Evolutionary conservation across 2,329 filamentous ascomycete species (phyloP).

Genomic region (Penicillium sp.): DNA sequence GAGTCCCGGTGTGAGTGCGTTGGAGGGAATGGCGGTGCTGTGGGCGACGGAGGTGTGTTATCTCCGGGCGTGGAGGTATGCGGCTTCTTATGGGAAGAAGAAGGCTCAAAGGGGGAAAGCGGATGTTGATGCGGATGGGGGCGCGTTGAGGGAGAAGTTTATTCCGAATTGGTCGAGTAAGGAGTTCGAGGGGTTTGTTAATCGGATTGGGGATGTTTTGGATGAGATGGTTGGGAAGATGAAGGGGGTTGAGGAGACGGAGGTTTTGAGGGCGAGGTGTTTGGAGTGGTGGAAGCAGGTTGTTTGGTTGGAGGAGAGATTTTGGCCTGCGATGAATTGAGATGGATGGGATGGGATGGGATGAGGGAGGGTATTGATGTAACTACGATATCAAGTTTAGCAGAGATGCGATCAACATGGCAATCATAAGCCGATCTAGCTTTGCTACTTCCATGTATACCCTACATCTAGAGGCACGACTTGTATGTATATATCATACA

Average conservation of each 20-base stretch:
- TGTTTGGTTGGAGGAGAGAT: slow-evolving; percentile 62
- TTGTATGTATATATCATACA: slow-evolving; percentile 30
- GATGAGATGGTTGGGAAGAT: slow-evolving; percentile 59
- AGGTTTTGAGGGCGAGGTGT: slow-evolving; percentile 50
- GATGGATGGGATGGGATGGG: too few relatives aligned
- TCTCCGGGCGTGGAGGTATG: slow-evolving; percentile 63
- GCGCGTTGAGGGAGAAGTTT: slow-evolving; percentile 67
- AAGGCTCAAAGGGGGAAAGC: slow-evolving; percentile 24
- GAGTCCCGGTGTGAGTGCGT: slow-evolving; percentile 57
- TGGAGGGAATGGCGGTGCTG: slow-evolving; percentile 74
- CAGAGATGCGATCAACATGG: too few relatives aligned
- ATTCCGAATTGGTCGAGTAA: slow-evolving; percentile 72
- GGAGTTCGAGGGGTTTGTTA: slow-evolving; percentile 67
- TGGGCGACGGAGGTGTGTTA: slow-evolving; percentile 77
- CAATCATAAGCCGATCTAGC: neutral
- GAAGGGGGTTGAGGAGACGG: slow-evolving; percentile 41
- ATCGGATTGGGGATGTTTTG: slow-evolving; percentile 60
- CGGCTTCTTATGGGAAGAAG: slow-evolving; percentile 42
- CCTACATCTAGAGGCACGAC: neutral
- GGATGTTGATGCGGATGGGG: slow-evolving; percentile 65
- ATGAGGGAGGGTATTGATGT: neutral
- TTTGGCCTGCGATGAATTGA: slow-evolving; percentile 59
- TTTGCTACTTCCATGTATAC: neutral
- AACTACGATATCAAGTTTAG: neutral
- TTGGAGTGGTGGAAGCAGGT: slow-evolving; percentile 58